Base-by-base conservation (phyloP, 148 eudicot genomes). In the Spergularia bocconei region DNA sequence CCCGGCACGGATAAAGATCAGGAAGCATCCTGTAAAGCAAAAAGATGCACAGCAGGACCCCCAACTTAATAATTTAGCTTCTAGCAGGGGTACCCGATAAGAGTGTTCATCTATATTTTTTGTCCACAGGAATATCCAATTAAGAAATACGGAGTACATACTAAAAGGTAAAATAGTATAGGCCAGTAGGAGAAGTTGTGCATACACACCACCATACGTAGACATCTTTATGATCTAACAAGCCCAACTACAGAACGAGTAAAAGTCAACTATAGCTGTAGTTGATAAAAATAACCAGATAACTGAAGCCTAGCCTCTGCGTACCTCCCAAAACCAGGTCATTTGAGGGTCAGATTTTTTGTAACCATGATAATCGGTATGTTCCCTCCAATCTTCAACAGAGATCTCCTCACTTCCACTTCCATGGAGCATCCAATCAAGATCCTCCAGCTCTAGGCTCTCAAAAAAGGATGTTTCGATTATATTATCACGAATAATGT, bases 321-420 rank as follows among this genome's bases (percentile, higher is more conserved):
- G 67, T 90, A 94, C 98, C 98, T 94, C 82, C 98, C 98, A 94
- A 75, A 94, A 91, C 98, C 98, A 94, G 51, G 63, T 54, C 71
- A 94, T 85, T 83, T 90, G 96, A 77, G 81, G 87, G 85, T 94
- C 98, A 54, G 91, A 80, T 74, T 80, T 85, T 65, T 80, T 78
- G 75, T 78, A 94, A 83, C 90, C 98, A 84, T 84, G 59, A 76
- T 91, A 94, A 3, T 89, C 91, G 10, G 98, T 91, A 80, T 94
- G 96, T 33, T 85, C 87, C 84, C 79, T 90, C 98, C 98, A 94
- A 74, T 94, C 98, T 72, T 94, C 89, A 11, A 94, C 88, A 67
- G 88, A 88, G 29, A 94, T 87, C 77, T 76, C 81, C 79, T 75
- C 81, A 76, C 68, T 82, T 71, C 83, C 91, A 79, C 90, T 90